Evolutionary conservation across 208 protist species (phyloP), one percentile per base, ranked within the genome.

Genomic region (Trypanosoma lewisi): DNA sequence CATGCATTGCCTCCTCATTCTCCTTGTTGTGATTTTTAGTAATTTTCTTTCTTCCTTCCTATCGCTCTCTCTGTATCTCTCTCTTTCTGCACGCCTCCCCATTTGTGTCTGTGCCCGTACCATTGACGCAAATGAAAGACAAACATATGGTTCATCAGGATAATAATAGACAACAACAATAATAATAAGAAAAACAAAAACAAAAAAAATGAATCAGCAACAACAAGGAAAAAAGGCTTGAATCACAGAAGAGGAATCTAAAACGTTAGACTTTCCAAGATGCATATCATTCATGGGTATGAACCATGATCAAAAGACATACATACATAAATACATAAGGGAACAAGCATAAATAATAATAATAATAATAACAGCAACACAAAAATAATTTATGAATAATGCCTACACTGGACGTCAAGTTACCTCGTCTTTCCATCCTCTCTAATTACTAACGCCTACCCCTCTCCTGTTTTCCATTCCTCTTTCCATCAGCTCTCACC

Each of bases 291-390:
- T 16, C 7, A 16, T 41, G 14, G 14, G 36, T 14, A 7, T 14
- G 36, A 41, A 41, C 36, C 7, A 41, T 14, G 9, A 41, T 41
- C 36, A 11, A 49, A 49, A 49, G 7, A 49, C 6, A 14, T 49
- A 49, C 8, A 25, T 25, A 49, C 6, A 49, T 23, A 49, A 25
- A 23, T 49, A 49, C 6, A 49, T 49, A 49, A 14, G n/a, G n/a
- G n/a, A n/a, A n/a, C n/a, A n/a, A n/a, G n/a, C n/a, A 49, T 49
- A 49, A 49, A 49, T 49, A 49, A 49, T 49, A 49, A 49, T 49
- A 49, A 49, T 25, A 11, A 45, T 17, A 45, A 14, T 19, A 14
- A 45, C 16, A 45, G 41, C 34, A 39, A 39, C 34, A 39, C 4
- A 39, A 11, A 39, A 39, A 39, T 14, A 39, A 39, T 14, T 14